Base-by-base conservation (phyloP, 495 filamentous ascomycete species). In the Astrothelium subdiscretum region DNA sequence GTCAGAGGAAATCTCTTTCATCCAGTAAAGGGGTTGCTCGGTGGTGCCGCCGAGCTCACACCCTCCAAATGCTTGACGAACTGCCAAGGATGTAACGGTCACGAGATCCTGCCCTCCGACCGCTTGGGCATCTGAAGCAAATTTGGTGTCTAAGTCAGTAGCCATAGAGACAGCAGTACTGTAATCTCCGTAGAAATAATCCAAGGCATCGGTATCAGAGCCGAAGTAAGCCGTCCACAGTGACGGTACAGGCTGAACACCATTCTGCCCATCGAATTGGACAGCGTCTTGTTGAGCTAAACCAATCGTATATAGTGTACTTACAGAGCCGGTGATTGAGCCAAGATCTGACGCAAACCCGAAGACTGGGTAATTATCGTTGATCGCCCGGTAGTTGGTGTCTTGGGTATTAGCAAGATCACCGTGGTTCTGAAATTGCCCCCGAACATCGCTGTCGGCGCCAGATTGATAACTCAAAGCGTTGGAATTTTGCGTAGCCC, bases 181-280 rank as follows among this genome's bases (percentile, higher is more conserved):
- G 61, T 75, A 84, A 63, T 85, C 83, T 35, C 75, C 67, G 67
- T 84, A 79, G 74, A 83, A 84, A 68, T 82, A 85, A 1, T 91
- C 74, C 38, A 81, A 75, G 20, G 81, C 80, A 18, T 69, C 77
- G 27, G 78, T 31, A 2, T 79, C 81, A 35, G 76, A 73, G 11
- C 64, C 65, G 58, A 81, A 82, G 61, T 82, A 82, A 59, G 74
- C 78, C 59, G 75, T 83, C 82, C 82, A 85, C 32, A 83, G 68
- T 3, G 80, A 80, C 31, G 75, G 76, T 40, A 81, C 61, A 6
- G 71, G 67, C 5, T 60, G 66, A 31, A 71, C 67, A 1, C 73
- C 70, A 10, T 69, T 63, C 22, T 72, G 70, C 8, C 80, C 79
- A 40, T 74, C 73, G 57, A 76, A 85, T 57, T 84, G 83, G 38